phyloP scores from a whole-genome alignment of 1,284 basidiomycete genomes.

The Pseudozyma sp. region DNA sequence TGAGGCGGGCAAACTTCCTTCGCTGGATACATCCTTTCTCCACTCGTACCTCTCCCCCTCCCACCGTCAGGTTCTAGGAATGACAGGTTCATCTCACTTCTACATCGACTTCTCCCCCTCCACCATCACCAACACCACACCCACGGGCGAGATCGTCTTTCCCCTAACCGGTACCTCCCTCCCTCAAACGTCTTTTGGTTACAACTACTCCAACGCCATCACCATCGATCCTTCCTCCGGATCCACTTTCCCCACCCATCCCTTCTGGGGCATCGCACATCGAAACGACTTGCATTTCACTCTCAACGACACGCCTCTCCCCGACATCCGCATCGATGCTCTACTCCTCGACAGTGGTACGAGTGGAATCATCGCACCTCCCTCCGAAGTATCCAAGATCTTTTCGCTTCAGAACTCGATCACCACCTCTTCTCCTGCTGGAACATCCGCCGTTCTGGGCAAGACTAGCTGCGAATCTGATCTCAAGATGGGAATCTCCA shows the following conservation, averaged over 20 bases:
- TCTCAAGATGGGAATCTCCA: slow-evolving; percentile 11
- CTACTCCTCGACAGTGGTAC: slow-evolving; percentile 35
- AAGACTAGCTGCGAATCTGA: background rate
- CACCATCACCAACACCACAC: background rate
- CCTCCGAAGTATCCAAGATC: slow-evolving; percentile 29
- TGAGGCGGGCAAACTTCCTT: background rate
- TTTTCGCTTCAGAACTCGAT: background rate
- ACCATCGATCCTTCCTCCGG: slow-evolving; percentile 19
- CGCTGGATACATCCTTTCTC: slow-evolving; percentile 22
- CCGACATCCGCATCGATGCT: slow-evolving; percentile 27
- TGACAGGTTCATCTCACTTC: slow-evolving; percentile 21
- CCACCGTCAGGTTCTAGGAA: slow-evolving; percentile 8
- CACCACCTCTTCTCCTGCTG: background rate
- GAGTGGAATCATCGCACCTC: slow-evolving; percentile 27
- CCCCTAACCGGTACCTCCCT: slow-evolving; percentile 19
- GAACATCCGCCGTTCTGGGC: slow-evolving; percentile 1
- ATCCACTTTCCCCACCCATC: slow-evolving; percentile 11
- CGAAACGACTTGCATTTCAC: slow-evolving; percentile 16
- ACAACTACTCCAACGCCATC: background rate
- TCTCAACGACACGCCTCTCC: slow-evolving; percentile 1
- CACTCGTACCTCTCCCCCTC: slow-evolving; percentile 16
- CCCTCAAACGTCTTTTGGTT: background rate
- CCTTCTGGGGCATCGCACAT: slow-evolving; percentile 43
- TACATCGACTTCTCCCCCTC: slow-evolving; percentile 16
- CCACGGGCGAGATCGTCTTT: slow-evolving; percentile 28